Percentiles rank a stretch among this genome's conserved stretches.
Evolutionary conservation across 805 yeast species (phyloP).

Genomic region (Sugiyamaella valdiviana): DNA sequence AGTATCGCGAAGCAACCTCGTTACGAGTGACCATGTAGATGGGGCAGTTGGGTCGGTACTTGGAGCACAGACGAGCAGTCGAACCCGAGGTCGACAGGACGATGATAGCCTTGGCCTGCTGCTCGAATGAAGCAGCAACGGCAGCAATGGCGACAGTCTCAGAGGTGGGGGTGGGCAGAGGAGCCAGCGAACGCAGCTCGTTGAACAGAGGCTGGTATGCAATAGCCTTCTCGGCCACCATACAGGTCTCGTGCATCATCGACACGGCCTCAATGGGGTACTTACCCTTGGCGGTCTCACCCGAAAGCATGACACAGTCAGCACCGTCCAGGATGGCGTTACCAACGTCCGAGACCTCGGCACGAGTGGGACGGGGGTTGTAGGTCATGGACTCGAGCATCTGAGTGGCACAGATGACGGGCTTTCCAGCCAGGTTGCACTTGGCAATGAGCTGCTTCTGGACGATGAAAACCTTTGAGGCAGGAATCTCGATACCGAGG

Average conservation of each 20-base stretch:
- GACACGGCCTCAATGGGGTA: constrained; percentile 97
- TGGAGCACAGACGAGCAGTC: constrained; percentile 92
- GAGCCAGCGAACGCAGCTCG: constrained; percentile 80
- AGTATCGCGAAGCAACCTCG: constrained; percentile 85
- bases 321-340: constrained; percentile 99
- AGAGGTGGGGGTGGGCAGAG: constrained; percentile 83
- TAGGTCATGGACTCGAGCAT: constrained; percentile 99
- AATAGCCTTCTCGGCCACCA: constrained; percentile 94
- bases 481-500: constrained; percentile 98
- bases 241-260: constrained; percentile 97
- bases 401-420: constrained; percentile 99
- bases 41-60: constrained; percentile 97
- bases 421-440: constrained; percentile 99
- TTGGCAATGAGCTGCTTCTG: constrained; percentile 99
- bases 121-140: constrained; percentile 93
- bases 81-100: constrained; percentile 93
- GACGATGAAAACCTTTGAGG: constrained; percentile 96
- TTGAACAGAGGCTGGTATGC: constrained; percentile 77
- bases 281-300: constrained; percentile 99
- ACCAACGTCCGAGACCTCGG: constrained; percentile 99
- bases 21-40: constrained; percentile 97
- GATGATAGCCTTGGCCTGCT: constrained; percentile 92
- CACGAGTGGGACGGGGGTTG: constrained; percentile 99
- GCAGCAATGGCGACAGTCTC: constrained; percentile 98
- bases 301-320: constrained; percentile 99